phyloP scores from a whole-genome alignment of 352 stramenopile genomes.

The Pythium coloratum region DNA sequence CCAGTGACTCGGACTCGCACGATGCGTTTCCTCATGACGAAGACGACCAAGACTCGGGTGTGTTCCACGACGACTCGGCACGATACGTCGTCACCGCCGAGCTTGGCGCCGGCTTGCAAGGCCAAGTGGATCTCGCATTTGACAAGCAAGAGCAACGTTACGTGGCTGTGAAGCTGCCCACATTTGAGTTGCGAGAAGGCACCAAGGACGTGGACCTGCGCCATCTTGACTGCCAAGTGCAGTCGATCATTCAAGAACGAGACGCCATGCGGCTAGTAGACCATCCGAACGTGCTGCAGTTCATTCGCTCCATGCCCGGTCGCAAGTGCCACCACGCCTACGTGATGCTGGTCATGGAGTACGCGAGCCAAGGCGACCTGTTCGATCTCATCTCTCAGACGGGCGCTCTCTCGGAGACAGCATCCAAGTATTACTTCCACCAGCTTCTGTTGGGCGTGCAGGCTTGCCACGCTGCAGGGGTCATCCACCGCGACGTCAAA shows the following conservation, averaged over 20 bases:
- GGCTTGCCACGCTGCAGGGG: constrained; percentile 66
- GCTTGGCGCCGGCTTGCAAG: constrained; percentile 58
- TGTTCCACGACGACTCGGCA: constrained; percentile 9
- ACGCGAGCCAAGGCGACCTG: constrained; percentile 73
- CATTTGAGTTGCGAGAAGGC: constrained; percentile 26
- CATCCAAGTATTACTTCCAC: constrained; percentile 71
- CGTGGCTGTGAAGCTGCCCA: constrained; percentile 64
- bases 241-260: constrained; percentile 59
- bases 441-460: constrained; percentile 74
- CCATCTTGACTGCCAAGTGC: constrained; percentile 55
- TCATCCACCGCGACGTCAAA: constrained; percentile 90
- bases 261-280: constrained; percentile 49
- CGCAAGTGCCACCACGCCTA: constrained; percentile 47
- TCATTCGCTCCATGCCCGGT: constrained; percentile 18
- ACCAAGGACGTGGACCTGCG: constrained; percentile 35
- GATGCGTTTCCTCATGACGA: constrained; percentile 1
- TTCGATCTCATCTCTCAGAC: constrained; percentile 81
- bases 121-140: constrained; percentile 55
- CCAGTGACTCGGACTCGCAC: neutral
- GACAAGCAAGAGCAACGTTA: constrained; percentile 40
- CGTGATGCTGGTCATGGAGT: constrained; percentile 78
- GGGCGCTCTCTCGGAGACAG: constrained; percentile 53
- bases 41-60: constrained; percentile 4
- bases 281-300: constrained; percentile 25
- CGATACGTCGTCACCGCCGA: constrained; percentile 49